Conservation (phyloP, 176 grass and related monocot genomes). For the Cenchrus fungigraminus region DNA sequence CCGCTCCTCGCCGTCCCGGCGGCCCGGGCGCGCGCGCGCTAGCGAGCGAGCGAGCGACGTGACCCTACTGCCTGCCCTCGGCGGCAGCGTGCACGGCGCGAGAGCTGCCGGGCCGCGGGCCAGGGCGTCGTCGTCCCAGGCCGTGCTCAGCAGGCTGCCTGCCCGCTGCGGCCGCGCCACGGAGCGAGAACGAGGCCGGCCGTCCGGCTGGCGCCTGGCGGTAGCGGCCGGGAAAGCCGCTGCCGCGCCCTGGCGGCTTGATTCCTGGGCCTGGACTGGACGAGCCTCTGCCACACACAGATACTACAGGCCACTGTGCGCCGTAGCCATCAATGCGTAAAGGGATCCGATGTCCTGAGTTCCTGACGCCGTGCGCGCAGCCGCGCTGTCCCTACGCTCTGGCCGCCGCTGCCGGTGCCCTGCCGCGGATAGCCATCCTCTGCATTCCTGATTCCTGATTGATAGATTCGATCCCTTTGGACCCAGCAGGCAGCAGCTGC, state of each 20-base stretch:
- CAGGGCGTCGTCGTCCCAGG: neutral
- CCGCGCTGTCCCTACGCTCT: constrained; percentile 32
- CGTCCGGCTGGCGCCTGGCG: neutral
- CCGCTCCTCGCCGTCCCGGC: neutral
- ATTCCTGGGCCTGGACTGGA: constrained; percentile 1
- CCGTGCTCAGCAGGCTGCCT: too few species aligned
- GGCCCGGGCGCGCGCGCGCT: too few species aligned
- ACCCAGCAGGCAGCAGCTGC: constrained; percentile 9
- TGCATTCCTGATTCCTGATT: neutral
- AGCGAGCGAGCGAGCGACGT: neutral
- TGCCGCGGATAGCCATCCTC: neutral
- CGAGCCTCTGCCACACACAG: neutral
- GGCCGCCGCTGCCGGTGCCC: neutral
- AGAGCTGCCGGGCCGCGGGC: neutral
- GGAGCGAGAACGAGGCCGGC: neutral
- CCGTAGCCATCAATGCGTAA: constrained; percentile 37
- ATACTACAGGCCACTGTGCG: neutral
- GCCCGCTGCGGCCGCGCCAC: neutral
- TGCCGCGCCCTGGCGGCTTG: constrained; percentile 2
- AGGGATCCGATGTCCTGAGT: constrained; percentile 55
- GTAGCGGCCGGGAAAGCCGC: constrained; percentile 29
- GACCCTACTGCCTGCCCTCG: neutral
- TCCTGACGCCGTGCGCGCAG: constrained; percentile 39
- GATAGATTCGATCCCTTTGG: constrained; percentile 36
- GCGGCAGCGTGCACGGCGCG: constrained; percentile 11